These are phyloP conservation scores for Acmispon strigosus DNA, from an alignment of 306 rosid species.

Conservation along the genomic window DNA sequence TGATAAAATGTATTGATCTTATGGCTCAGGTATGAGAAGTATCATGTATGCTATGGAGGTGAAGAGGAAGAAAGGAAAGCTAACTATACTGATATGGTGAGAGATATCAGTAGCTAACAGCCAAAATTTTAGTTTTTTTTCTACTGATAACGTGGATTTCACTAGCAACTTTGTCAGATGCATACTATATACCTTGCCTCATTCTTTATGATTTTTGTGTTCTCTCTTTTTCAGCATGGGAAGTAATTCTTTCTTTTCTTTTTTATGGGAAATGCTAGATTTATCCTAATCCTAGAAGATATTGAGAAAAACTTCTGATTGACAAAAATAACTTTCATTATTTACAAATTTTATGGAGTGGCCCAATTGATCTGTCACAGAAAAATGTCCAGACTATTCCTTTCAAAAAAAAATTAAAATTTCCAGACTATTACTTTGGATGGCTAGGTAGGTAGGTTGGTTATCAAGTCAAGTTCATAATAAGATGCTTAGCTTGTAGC, in stretches of 20 bases:
- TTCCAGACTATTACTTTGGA: background rate
- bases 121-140: background rate
- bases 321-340: too few relatives aligned
- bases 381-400: background rate
- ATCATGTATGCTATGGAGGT: slow-evolving; percentile 71
- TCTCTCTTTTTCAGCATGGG: background rate
- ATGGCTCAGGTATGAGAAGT: slow-evolving; percentile 74
- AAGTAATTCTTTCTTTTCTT: too few relatives aligned
- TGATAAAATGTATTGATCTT: slow-evolving; percentile 2
- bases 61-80: slow-evolving; percentile 71
- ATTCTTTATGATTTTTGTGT: background rate
- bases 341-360: background rate
- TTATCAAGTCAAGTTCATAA: background rate
- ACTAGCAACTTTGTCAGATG: too few relatives aligned
- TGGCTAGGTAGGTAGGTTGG: background rate
- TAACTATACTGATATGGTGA: slow-evolving; percentile 74
- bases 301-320: too few relatives aligned
- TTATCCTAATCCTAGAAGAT: too few relatives aligned
- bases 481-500: background rate
- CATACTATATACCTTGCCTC: background rate
- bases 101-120: background rate
- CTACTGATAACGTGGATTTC: too few relatives aligned
- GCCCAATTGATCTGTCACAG: background rate
- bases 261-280: too few relatives aligned
- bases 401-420: too few relatives aligned